Base-by-base conservation (phyloP, 345 rosid species). In the Gossypium herbaceum region DNA sequence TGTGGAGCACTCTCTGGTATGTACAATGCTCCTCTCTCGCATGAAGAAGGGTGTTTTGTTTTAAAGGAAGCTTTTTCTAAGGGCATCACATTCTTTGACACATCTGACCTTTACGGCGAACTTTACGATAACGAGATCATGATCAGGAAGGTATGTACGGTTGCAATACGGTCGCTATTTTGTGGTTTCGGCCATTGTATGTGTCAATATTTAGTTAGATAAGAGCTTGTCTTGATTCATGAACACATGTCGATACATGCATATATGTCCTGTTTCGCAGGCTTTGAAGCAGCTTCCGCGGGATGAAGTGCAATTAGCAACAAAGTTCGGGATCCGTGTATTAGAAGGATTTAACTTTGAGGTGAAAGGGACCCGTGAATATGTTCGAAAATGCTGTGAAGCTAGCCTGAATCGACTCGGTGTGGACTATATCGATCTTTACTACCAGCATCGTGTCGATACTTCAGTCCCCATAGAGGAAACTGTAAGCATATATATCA, bases 391-490 rank as follows among this genome's bases (percentile, higher is more conserved):
- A 79, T 85, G 87, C 78, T 89, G 90, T 59, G 88, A 84, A 82
- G 86, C 86, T 54, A 85, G 88, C 72, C 85, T 85, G 9, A 75
- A 73, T 63, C 76, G 85, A 56, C 89, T 89, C 52, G 87, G 55
- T 20, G 82, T 84, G 61, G 86, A 87, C 73, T 83, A 84, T 61
- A 81, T 86, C 56, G 90, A 89, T 82, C 86, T 85, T 22, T 89
- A 86, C 74, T 79, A 81, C 76, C 90, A 82, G 79, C 90, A 87
- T 61, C 83, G 86, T 12, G 78, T 89, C 24, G 92, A 89, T 56
- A 80, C 86, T 61, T 65, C 86, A 8, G 81, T 89, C 55, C 78
- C 90, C 4, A 89, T 87, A 57, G 92, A 89, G 71, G 86, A 86
- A 59, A 85, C 89, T 3, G 85, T 84, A 78, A 79, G 80, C 55